phyloP scores from a whole-genome alignment of 2,329 filamentous ascomycete genomes.

The Ceratocystis harringtonii region DNA sequence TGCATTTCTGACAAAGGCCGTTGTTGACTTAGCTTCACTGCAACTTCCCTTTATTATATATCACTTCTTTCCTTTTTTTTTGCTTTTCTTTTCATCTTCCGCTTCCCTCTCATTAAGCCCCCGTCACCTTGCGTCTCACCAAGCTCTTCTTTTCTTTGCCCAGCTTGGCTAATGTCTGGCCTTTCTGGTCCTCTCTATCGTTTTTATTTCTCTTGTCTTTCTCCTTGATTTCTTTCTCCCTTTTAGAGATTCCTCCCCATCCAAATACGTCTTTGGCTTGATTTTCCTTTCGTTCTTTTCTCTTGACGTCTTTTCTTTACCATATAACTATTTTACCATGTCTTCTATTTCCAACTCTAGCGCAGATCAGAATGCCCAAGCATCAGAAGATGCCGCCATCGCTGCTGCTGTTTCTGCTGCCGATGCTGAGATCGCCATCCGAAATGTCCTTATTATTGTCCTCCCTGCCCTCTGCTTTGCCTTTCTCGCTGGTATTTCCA shows the following conservation, averaged over 20 bases:
- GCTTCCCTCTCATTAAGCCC: background rate
- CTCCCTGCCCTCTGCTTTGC: background rate
- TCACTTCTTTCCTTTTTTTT: background rate
- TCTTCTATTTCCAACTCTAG: background rate
- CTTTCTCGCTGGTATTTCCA: background rate
- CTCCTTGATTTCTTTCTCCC: background rate
- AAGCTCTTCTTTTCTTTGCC: background rate
- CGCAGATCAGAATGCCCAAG: background rate
- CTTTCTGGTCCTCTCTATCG: no score
- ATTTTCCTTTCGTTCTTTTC: background rate
- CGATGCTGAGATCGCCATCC: slow-evolving; percentile 1
- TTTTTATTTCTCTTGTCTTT: background rate
- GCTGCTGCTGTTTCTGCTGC: background rate
- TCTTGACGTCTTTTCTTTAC: background rate
- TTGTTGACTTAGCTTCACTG: background rate
- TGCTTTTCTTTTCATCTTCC: background rate
- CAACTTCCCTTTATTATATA: slow-evolving; percentile 6
- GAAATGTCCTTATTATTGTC: slow-evolving; percentile 1
- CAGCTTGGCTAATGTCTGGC: no score
- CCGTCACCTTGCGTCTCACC: background rate
- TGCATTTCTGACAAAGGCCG: background rate
- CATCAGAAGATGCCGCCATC: background rate
- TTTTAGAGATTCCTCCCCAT: no score
- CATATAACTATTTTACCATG: background rate
- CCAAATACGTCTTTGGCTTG: background rate